phyloP scores from a whole-genome alignment of 441 rosid genomes.

The Gossypium gossypioides region DNA sequence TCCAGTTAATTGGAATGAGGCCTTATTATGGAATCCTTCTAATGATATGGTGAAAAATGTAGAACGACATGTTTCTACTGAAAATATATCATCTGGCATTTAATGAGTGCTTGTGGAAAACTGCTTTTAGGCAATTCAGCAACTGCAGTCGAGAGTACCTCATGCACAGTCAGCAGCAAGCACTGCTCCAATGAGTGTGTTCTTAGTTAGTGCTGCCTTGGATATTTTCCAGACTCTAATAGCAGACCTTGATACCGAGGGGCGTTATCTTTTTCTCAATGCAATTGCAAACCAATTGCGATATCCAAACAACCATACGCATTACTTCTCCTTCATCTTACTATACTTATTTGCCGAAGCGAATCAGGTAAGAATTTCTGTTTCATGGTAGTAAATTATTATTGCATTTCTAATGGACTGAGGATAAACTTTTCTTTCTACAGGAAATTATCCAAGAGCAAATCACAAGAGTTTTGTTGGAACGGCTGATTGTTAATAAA shows the following conservation, averaged over 20 bases:
- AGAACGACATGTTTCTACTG: background rate
- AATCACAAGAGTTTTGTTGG: conserved; percentile 85
- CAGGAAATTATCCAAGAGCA: conserved; percentile 98
- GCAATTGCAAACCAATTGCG: conserved; percentile 96
- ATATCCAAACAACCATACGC: conserved; percentile 96
- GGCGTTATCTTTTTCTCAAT: conserved; percentile 85
- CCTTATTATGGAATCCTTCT: background rate
- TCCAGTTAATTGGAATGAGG: background rate
- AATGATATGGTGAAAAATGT: background rate
- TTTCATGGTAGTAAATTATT: background rate
- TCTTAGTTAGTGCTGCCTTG: conserved; percentile 63
- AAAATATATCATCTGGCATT: background rate
- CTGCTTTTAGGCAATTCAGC: conserved; percentile 57
- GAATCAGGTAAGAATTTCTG: conserved; percentile 53
- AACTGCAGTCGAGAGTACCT: conserved; percentile 60
- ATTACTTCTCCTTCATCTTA: conserved; percentile 86
- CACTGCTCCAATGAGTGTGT: conserved; percentile 31
- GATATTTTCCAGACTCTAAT: conserved; percentile 63
- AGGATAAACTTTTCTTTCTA: background rate
- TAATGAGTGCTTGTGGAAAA: background rate
- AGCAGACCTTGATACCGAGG: conserved; percentile 72
- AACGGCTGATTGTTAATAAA: conserved; percentile 83
- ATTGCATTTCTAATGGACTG: background rate
- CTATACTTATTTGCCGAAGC: conserved; percentile 73
- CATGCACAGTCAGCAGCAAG: conserved; percentile 57